Conservation (phyloP, 768 basidiomycete genomes). For the Lepiota brunneoincarnata region DNA sequence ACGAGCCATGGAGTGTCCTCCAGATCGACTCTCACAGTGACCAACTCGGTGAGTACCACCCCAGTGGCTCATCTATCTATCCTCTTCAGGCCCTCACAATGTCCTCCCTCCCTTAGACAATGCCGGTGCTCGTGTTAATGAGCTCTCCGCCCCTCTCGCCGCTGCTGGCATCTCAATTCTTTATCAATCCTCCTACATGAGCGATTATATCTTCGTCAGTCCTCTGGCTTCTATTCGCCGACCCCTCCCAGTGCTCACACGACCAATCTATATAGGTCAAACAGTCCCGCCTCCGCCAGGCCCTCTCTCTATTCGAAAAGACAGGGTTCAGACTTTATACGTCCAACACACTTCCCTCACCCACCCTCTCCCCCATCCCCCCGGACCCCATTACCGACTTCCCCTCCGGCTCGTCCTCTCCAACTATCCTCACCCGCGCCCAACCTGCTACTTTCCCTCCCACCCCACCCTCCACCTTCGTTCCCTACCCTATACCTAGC, state of each 20-base stretch:
- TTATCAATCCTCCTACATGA: constrained; percentile 81
- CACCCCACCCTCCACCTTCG: background rate
- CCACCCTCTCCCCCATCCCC: constrained; percentile 14
- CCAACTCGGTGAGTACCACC: constrained; percentile 48
- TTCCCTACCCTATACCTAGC: background rate
- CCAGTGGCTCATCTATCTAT: constrained; percentile 5
- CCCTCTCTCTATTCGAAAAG: constrained; percentile 53
- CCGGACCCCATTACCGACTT: background rate
- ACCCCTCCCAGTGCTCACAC: background rate
- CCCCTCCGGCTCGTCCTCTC: constrained; percentile 5
- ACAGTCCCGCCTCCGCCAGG: constrained; percentile 59
- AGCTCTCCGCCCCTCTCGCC: constrained; percentile 74
- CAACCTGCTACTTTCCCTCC: background rate
- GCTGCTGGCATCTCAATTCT: constrained; percentile 78
- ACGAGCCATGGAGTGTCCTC: constrained; percentile 74
- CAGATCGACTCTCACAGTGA: constrained; percentile 82
- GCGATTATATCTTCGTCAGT: constrained; percentile 79
- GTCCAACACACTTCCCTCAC: constrained; percentile 35
- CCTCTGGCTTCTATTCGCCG: background rate
- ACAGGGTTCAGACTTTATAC: constrained; percentile 69
- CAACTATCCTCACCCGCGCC: constrained; percentile 3
- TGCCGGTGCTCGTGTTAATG: constrained; percentile 70
- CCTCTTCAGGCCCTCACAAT: constrained; percentile 10
- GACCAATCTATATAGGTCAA: constrained; percentile 49
- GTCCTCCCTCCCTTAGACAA: constrained; percentile 40